Percentiles rank a stretch among this genome's conserved stretches.
These are phyloP conservation scores for Phytophthora colocasiae DNA, from an alignment of 352 stramenopile species.

Conservation along the genomic window DNA sequence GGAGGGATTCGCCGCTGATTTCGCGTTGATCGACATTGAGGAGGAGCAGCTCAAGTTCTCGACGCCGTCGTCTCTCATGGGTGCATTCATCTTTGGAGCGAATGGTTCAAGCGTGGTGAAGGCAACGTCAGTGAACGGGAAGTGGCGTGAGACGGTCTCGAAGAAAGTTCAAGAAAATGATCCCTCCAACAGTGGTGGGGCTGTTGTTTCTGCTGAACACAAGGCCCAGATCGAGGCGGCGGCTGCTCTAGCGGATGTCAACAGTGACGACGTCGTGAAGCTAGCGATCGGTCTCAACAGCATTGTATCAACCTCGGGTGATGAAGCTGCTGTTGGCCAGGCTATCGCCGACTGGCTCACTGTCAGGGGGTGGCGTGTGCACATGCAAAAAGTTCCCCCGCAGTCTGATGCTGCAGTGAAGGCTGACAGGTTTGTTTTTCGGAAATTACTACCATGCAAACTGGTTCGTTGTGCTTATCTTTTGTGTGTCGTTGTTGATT, in stretches of 20 bases:
- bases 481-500: slow-evolving; percentile 13
- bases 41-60: slow-evolving; percentile 81
- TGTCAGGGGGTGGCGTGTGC: slow-evolving; percentile 71
- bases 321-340: slow-evolving; percentile 77
- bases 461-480: not conserved
- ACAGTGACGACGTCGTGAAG: slow-evolving; percentile 70
- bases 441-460: not conserved
- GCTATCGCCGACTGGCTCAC: slow-evolving; percentile 73
- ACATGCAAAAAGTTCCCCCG: slow-evolving; percentile 75
- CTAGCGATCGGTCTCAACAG: slow-evolving; percentile 77
- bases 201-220: slow-evolving; percentile 53
- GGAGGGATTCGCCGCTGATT: slow-evolving; percentile 68
- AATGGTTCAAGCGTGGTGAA: slow-evolving; percentile 78
- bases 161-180: slow-evolving; percentile 18
- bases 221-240: slow-evolving; percentile 51
- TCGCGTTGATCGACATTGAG: slow-evolving; percentile 70
- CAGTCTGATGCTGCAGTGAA: slow-evolving; percentile 69
- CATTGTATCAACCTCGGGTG: slow-evolving; percentile 69
- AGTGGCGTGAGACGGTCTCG: slow-evolving; percentile 58
- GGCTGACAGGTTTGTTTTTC: slow-evolving; percentile 49
- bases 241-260: slow-evolving; percentile 55
- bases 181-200: slow-evolving; percentile 1
- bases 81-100: slow-evolving; percentile 73
- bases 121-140: slow-evolving; percentile 76
- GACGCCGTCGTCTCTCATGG: slow-evolving; percentile 61